A percentile compares a stretch with the other conserved stretches of the same genome.
phyloP scores from a whole-genome alignment of 208 protist genomes.

The Crithidia expoeki region DNA sequence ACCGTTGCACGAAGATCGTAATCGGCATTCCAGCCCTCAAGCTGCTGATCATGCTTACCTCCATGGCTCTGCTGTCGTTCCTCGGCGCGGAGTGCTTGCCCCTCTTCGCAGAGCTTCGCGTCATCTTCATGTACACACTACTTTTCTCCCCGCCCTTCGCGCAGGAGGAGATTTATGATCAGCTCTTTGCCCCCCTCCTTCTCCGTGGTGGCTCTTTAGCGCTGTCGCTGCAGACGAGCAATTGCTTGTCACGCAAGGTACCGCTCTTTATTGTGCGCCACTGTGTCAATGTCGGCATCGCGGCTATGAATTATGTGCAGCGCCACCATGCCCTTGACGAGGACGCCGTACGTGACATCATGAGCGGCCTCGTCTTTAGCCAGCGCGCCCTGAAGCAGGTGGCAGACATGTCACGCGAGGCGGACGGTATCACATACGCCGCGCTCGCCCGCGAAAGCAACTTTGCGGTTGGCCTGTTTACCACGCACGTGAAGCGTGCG shows the following conservation, averaged over 20 bases:
- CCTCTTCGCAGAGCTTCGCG: constrained; percentile 62
- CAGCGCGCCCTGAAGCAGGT: constrained; percentile 49
- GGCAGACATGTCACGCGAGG: constrained; percentile 22
- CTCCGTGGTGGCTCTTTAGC: constrained; percentile 17
- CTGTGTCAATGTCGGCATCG: constrained; percentile 41
- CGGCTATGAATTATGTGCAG: constrained; percentile 49
- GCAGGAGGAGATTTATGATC: constrained; percentile 65
- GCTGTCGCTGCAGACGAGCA: constrained; percentile 38
- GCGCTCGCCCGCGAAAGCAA: constrained; percentile 24
- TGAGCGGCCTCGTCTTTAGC: constrained; percentile 57
- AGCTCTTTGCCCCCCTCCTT: constrained; percentile 49
- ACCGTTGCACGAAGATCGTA: constrained; percentile 2
- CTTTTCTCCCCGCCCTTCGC: constrained; percentile 51
- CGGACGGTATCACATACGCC: constrained; percentile 12
- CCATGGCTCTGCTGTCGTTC: constrained; percentile 45
- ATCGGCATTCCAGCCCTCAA: constrained; percentile 50
- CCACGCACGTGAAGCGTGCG: constrained; percentile 20
- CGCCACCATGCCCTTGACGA: constrained; percentile 33
- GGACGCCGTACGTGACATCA: constrained; percentile 54
- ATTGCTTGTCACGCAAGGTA: constrained; percentile 35
- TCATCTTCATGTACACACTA: constrained; percentile 65
- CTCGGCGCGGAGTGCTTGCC: constrained; percentile 54
- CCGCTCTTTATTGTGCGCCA: constrained; percentile 38
- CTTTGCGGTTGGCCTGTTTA: constrained; percentile 19
- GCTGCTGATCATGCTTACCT: constrained; percentile 69